These are phyloP conservation scores for Melaleuca alternifolia DNA, from an alignment of 345 rosid species.

Conservation along the genomic window DNA sequence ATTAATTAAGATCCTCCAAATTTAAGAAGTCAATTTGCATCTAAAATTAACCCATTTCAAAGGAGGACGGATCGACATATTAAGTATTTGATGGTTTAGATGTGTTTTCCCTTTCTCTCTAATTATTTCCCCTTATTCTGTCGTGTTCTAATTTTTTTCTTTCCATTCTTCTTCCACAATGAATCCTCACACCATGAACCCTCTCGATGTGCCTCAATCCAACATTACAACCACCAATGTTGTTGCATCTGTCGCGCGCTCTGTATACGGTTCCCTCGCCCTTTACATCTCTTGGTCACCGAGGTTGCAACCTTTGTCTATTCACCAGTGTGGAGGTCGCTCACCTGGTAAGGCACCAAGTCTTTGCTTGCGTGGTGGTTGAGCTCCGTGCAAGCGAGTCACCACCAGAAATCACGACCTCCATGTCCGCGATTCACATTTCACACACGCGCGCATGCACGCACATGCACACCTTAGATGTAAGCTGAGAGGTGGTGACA, in stretches of 20 bases:
- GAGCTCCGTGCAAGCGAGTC: background rate
- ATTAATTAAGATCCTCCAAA: background rate
- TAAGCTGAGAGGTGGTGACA: background rate
- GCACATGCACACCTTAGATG: background rate
- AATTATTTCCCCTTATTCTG: too few species aligned
- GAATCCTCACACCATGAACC: background rate
- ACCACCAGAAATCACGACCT: background rate
- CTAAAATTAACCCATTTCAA: background rate
- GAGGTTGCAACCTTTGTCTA: background rate
- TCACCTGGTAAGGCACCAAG: background rate
- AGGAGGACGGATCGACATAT: background rate
- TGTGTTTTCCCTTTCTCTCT: background rate
- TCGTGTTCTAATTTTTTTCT: background rate
- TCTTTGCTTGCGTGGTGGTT: background rate
- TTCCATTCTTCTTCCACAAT: background rate
- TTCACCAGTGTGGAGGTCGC: background rate
- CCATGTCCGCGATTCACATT: background rate
- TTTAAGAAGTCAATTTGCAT: background rate
- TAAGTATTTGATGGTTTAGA: background rate
- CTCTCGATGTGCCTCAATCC: background rate
- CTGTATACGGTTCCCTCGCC: background rate
- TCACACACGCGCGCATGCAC: background rate
- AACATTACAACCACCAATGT: background rate
- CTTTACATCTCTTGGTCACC: background rate
- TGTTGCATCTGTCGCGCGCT: background rate